These are phyloP conservation scores for Jacaranda copaia DNA, from an alignment of 257 asterid genomes.

Conservation along the genomic window DNA sequence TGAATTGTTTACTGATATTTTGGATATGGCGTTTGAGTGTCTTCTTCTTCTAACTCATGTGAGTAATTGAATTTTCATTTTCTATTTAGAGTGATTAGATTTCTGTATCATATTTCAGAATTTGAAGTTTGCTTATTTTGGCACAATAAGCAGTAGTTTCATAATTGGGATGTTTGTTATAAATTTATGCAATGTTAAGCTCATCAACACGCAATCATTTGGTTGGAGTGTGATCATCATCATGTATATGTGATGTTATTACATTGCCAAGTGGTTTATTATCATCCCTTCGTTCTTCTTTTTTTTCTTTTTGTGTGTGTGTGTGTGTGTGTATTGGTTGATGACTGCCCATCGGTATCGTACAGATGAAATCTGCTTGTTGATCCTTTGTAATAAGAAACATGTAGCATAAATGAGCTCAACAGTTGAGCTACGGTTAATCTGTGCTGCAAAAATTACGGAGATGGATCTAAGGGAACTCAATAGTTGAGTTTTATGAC, in stretches of 20 bases:
- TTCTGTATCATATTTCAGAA: not conserved
- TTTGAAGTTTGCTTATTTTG: slow-evolving; percentile 4
- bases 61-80: not conserved
- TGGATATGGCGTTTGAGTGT: slow-evolving; percentile 16
- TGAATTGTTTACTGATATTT: slow-evolving; percentile 8
- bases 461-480: no score
- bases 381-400: not conserved
- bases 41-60: not conserved
- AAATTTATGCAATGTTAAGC: not conserved
- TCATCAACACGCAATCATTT: not conserved
- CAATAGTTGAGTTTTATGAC: no score
- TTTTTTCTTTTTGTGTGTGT: no score
- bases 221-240: not conserved
- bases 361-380: not conserved
- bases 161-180: not conserved
- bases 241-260: not conserved
- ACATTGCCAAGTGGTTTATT: not conserved
- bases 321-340: not conserved
- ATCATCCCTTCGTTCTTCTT: not conserved
- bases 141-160: not conserved
- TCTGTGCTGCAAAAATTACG: no score
- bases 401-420: not conserved
- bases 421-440: not conserved
- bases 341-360: not conserved
- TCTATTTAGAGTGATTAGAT: not conserved